Percentiles rank a stretch among this genome's conserved stretches.
These are phyloP conservation scores for Grammothele lineata DNA, from an alignment of 768 basidiomycete species.

Conservation along the genomic window DNA sequence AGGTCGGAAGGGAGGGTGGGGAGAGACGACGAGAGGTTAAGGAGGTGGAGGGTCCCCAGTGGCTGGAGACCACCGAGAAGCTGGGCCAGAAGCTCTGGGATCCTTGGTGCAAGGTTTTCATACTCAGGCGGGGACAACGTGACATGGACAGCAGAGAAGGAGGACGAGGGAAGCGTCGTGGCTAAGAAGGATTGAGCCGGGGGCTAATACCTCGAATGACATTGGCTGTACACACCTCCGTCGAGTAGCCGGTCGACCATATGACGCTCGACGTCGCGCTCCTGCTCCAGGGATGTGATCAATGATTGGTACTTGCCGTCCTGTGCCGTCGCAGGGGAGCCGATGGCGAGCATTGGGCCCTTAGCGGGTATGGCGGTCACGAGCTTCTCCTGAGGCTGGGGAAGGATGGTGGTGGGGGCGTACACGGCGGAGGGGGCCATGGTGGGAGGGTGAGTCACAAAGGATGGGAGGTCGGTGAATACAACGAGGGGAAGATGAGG, in stretches of 20 bases:
- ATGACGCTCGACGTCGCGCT: conserved; percentile 64
- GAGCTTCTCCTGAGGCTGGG: conserved; percentile 20
- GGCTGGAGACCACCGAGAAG: conserved; percentile 58
- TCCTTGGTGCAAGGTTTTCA: conserved; percentile 45
- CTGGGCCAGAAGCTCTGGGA: conserved; percentile 54
- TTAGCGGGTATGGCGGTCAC: conserved; percentile 26
- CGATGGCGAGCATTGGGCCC: conserved; percentile 65
- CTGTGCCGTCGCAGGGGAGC: conserved; percentile 72
- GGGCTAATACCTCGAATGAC: not conserved
- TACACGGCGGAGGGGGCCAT: conserved; percentile 67
- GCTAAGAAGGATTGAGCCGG: conserved; percentile 37
- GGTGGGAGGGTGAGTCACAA: not conserved
- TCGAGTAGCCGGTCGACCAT: conserved; percentile 81
- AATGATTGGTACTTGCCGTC: conserved; percentile 77
- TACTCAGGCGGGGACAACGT: conserved; percentile 65
- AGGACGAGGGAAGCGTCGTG: conserved; percentile 45
- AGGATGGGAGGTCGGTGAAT: conserved; percentile 3
- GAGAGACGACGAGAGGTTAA: conserved; percentile 44
- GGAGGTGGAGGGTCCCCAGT: conserved; percentile 64
- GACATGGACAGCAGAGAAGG: conserved; percentile 64
- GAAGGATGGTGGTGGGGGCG: conserved; percentile 11
- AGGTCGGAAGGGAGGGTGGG: conserved; percentile 53
- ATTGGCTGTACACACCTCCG: conserved; percentile 52
- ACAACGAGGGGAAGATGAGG: conserved; percentile 8
- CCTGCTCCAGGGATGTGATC: conserved; percentile 53